A percentile compares a stretch with the other conserved stretches of the same genome.
Evolutionary conservation across 768 basidiomycete genomes (phyloP).

Genomic region (Coprinellus micaceus): DNA sequence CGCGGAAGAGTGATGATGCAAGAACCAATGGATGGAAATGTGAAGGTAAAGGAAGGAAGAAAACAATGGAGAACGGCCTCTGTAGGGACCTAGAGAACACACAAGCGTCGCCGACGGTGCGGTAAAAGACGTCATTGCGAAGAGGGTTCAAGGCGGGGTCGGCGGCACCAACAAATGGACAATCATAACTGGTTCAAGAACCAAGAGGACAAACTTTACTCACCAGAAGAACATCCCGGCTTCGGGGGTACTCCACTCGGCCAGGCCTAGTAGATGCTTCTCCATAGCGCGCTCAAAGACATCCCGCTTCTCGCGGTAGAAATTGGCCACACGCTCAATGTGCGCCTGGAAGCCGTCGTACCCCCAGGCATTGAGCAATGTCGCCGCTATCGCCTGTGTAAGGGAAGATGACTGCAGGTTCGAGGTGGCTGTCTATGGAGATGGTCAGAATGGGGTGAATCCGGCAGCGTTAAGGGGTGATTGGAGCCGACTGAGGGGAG

Average conservation of each 20-base stretch:
- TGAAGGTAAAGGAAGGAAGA: no score
- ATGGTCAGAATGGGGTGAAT: not conserved
- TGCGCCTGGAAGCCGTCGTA: constrained; percentile 71
- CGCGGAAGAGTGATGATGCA: no score
- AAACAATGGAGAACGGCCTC: no score
- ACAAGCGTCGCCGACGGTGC: no score
- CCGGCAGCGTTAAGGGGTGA: not conserved
- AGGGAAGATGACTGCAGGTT: constrained; percentile 66
- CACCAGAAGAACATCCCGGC: constrained; percentile 91
- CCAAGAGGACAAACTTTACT: constrained; percentile 25
- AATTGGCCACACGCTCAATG: constrained; percentile 61
- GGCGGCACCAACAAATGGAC: constrained; percentile 2
- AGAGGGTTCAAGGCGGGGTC: no score
- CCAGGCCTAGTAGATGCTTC: constrained; percentile 73
- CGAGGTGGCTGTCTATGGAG: constrained; percentile 54
- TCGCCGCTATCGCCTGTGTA: constrained; percentile 57
- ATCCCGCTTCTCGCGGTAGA: constrained; percentile 72
- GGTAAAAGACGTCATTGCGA: no score
- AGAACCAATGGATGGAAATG: no score
- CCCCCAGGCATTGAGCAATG: constrained; percentile 68
- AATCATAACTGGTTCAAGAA: no score
- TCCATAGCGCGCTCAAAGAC: constrained; percentile 74
- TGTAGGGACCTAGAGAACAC: no score
- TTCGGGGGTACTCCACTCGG: constrained; percentile 66
- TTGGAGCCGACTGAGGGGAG: not conserved